phyloP scores from a whole-genome alignment of 306 rosid genomes.

The Castanea mollissima region DNA sequence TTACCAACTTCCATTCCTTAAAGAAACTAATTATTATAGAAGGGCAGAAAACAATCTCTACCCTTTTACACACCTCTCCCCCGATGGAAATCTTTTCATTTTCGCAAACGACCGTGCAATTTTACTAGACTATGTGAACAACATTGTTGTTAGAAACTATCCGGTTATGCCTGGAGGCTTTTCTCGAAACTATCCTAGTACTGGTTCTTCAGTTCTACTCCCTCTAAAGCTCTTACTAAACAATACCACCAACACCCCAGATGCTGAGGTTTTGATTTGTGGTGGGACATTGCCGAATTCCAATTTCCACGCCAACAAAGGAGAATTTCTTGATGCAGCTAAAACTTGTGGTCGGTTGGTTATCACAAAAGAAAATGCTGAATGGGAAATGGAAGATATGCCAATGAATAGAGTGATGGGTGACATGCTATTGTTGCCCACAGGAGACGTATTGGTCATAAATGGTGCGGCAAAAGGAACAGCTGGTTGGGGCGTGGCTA shows the following conservation, averaged over 20 bases:
- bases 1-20: conserved; percentile 24
- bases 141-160: conserved; percentile 13
- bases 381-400: conserved; percentile 40
- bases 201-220: conserved; percentile 35
- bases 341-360: conserved; percentile 25
- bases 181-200: conserved; percentile 38
- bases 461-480: conserved; percentile 36
- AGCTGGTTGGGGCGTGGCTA: conserved; percentile 34
- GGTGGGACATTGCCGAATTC: conserved; percentile 34
- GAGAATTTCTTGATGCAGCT: conserved; percentile 17
- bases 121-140: conserved; percentile 19
- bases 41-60: conserved; percentile 30
- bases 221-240: conserved; percentile 9
- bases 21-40: conserved; percentile 14
- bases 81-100: conserved; percentile 31
- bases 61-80: conserved; percentile 31
- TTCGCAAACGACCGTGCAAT: conserved; percentile 37
- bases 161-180: conserved; percentile 26
- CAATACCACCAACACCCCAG: not conserved
- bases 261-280: conserved; percentile 30
- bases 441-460: conserved; percentile 34
- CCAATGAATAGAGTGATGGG: conserved; percentile 36
- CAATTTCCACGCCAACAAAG: conserved; percentile 24
- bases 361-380: conserved; percentile 3
- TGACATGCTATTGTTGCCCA: conserved; percentile 39